A percentile compares a stretch with the other conserved stretches of the same genome.
Evolutionary conservation across 768 basidiomycete genomes (phyloP).

Genomic region (Russula abietina): DNA sequence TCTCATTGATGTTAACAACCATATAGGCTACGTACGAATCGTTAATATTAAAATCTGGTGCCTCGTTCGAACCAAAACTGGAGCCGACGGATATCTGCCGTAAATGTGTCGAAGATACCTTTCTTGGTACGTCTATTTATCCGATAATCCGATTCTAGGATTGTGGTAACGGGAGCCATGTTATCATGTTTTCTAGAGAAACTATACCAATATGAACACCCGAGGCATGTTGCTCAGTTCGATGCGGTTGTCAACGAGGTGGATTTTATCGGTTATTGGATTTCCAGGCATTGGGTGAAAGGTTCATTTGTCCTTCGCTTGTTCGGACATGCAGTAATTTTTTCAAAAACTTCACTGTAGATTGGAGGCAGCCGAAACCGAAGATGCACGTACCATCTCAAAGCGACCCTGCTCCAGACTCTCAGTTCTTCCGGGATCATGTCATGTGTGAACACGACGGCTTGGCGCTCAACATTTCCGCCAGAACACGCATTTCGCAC

Average conservation of each 20-base stretch:
- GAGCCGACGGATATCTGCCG: constrained; percentile 51
- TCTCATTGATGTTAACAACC: constrained; percentile 1
- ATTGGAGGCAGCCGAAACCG: constrained; percentile 67
- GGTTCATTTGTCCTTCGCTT: constrained; percentile 37
- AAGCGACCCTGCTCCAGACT: constrained; percentile 64
- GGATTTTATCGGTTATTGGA: constrained; percentile 52
- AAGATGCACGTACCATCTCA: constrained; percentile 62
- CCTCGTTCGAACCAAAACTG: constrained; percentile 42
- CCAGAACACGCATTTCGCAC: constrained; percentile 55
- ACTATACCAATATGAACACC: constrained; percentile 64
- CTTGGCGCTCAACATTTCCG: constrained; percentile 48
- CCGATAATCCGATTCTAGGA: constrained; percentile 1
- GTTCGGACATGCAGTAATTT: not conserved
- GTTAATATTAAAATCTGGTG: constrained; percentile 36
- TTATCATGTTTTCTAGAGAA: constrained; percentile 42
- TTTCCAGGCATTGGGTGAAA: constrained; percentile 76
- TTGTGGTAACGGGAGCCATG: not conserved
- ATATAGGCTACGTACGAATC: constrained; percentile 40
- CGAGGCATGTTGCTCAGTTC: constrained; percentile 51
- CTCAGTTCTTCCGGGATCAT: constrained; percentile 48
- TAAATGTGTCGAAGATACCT: constrained; percentile 49
- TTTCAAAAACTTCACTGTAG: constrained; percentile 35
- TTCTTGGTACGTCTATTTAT: constrained; percentile 43
- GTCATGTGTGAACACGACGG: constrained; percentile 69
- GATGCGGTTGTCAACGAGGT: constrained; percentile 45